These are phyloP conservation scores for Talaromyces sp. DNA, from an alignment of 2,329 filamentous ascomycete species.

Conservation along the genomic window DNA sequence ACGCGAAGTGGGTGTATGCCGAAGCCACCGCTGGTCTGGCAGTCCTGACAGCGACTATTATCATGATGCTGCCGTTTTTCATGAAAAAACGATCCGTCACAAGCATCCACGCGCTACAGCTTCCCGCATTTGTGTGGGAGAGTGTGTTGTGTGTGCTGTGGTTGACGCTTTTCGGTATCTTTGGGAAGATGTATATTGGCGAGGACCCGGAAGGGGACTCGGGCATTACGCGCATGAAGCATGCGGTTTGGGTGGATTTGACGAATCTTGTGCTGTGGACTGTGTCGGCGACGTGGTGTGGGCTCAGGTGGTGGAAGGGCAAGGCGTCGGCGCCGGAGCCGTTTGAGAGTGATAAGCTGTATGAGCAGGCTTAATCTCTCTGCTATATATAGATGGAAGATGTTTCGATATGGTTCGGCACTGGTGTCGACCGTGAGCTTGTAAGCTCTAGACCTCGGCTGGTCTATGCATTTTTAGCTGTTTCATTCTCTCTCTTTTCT, in stretches of 20 bases:
- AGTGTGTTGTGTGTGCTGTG: conserved; percentile 69
- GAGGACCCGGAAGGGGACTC: conserved; percentile 59
- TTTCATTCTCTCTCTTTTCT: not conserved
- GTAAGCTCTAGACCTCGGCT: not conserved
- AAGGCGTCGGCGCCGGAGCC: not conserved
- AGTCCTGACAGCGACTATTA: conserved; percentile 60
- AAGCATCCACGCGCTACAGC: conserved; percentile 15
- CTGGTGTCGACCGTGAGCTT: not conserved
- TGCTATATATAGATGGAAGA: not conserved
- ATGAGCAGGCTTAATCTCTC: not conserved
- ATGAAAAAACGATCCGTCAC: conserved; percentile 27
- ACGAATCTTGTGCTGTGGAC: conserved; percentile 73
- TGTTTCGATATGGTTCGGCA: not conserved
- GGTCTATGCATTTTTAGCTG: not conserved
- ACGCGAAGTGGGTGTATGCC: conserved; percentile 76
- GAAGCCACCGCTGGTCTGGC: conserved; percentile 63
- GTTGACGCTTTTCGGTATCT: conserved; percentile 77
- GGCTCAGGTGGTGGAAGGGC: conserved; percentile 24
- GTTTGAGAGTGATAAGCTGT: not conserved
- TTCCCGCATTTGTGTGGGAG: conserved; percentile 62
- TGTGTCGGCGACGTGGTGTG: conserved; percentile 46
- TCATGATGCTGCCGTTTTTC: conserved; percentile 57
- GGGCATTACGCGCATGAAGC: conserved; percentile 72
- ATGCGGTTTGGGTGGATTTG: conserved; percentile 79
- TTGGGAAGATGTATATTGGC: conserved; percentile 73